phyloP scores from a whole-genome alignment of 2,329 filamentous ascomycete genomes.

The Berkeleyomyces rouxiae region DNA sequence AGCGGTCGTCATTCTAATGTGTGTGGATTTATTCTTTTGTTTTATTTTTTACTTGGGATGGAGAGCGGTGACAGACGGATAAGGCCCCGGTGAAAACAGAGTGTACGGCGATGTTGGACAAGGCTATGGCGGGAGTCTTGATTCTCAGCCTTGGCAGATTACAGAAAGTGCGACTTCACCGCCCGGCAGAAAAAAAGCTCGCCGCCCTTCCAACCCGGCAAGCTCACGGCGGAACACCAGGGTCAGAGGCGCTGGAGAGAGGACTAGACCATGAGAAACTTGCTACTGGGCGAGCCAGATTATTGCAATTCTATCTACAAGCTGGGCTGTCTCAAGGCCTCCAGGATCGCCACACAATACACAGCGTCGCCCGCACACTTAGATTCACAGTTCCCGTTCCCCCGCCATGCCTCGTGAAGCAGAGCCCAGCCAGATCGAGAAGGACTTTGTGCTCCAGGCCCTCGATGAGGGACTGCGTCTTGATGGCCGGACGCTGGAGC shows the following conservation, averaged over 20 bases:
- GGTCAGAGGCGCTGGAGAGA: neutral
- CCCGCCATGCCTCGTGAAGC: constrained; percentile 74
- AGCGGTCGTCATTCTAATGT: constrained; percentile 41
- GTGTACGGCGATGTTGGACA: neutral
- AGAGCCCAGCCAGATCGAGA: constrained; percentile 79
- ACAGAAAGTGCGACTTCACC: constrained; percentile 26
- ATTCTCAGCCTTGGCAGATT: constrained; percentile 2
- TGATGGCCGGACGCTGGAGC: constrained; percentile 67
- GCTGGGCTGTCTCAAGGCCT: no score
- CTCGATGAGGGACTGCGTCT: constrained; percentile 66
- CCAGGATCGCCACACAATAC: neutral
- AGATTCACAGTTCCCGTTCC: neutral
- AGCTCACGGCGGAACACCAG: neutral
- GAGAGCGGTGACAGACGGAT: neutral
- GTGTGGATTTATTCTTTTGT: neutral
- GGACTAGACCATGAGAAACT: neutral
- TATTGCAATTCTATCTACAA: neutral
- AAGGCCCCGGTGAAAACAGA: neutral
- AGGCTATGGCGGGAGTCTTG: neutral
- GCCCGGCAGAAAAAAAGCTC: constrained; percentile 30
- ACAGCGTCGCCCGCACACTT: neutral
- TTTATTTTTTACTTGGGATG: neutral
- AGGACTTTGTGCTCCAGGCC: constrained; percentile 68
- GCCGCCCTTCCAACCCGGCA: neutral
- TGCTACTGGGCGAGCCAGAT: neutral